Percentiles rank a stretch among this genome's conserved stretches.
These are phyloP conservation scores for Vitis hybrid DNA, from an alignment of 177 flowering plant species.

Conservation along the genomic window DNA sequence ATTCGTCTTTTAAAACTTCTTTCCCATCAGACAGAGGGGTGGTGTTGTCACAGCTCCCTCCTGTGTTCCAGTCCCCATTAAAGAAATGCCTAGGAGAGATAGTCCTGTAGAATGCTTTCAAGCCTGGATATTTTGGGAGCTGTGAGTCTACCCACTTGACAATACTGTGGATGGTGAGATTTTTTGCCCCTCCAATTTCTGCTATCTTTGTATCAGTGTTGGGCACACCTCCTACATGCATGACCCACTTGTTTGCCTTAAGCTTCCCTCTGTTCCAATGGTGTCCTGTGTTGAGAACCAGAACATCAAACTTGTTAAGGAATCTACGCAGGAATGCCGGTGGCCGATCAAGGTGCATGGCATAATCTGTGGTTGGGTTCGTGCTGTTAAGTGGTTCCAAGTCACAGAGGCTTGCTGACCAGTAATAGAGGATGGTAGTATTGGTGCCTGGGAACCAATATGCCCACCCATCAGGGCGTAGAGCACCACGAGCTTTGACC, in stretches of 20 bases:
- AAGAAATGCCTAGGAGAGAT: constrained; percentile 85
- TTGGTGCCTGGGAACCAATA: constrained; percentile 65
- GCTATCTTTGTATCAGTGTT: constrained; percentile 49
- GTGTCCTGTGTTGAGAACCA: constrained; percentile 88
- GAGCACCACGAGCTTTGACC: constrained; percentile 48
- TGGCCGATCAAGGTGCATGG: constrained; percentile 92
- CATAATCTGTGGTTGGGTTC: constrained; percentile 44
- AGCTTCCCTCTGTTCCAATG: constrained; percentile 92
- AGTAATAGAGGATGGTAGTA: constrained; percentile 81
- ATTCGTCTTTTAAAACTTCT: constrained; percentile 57
- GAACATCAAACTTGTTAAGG: constrained; percentile 54
- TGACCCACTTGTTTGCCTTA: constrained; percentile 69
- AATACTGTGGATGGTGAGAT: constrained; percentile 61
- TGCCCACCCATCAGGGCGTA: constrained; percentile 90
- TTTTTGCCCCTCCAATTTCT: constrained; percentile 57
- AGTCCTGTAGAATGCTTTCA: constrained; percentile 72
- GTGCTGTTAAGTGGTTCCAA: constrained; percentile 47
- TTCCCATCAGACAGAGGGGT: constrained; percentile 58
- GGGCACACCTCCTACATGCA: constrained; percentile 65
- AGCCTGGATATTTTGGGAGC: constrained; percentile 53
- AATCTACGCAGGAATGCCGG: constrained; percentile 56
- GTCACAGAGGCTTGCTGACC: constrained; percentile 85
- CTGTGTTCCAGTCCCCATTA: constrained; percentile 91
- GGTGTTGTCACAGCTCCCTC: constrained; percentile 85
- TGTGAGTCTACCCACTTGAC: constrained; percentile 69